Evolutionary conservation across 345 rosid genomes (phyloP).

Genomic region (Gossypium australe): DNA sequence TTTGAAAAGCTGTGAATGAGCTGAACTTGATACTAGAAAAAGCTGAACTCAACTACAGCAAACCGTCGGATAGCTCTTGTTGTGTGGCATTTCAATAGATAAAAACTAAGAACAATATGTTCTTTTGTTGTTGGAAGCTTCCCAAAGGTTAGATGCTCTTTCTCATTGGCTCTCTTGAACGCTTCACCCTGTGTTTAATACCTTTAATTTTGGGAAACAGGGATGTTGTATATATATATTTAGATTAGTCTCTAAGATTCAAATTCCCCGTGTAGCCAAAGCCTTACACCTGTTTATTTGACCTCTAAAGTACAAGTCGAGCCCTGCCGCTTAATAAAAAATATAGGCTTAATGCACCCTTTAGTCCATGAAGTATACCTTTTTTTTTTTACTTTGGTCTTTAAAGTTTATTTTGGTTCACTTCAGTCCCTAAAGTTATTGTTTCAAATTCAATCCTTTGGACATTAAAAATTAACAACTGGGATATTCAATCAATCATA

Average conservation of each 20-base stretch:
- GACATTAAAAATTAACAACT: no score
- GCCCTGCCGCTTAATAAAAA: constrained; percentile 13
- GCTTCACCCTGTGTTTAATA: no score
- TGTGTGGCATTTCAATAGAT: constrained; percentile 17
- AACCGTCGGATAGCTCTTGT: constrained; percentile 40
- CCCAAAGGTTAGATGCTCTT: constrained; percentile 30
- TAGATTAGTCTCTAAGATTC: constrained; percentile 17
- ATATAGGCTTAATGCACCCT: no score
- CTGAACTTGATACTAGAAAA: constrained; percentile 17
- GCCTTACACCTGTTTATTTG: constrained; percentile 20
- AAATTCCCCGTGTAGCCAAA: constrained; percentile 28
- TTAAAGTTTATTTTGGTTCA: no score
- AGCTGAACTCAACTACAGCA: constrained; percentile 31
- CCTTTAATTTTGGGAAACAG: constrained; percentile 11
- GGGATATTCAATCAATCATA: no score
- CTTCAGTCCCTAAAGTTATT: no score
- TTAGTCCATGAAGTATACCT: no score
- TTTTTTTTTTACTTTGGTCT: no score
- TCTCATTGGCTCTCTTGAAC: background rate
- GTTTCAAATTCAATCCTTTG: no score
- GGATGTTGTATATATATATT: background rate
- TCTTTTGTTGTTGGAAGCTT: constrained; percentile 40
- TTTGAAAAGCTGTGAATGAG: constrained; percentile 10
- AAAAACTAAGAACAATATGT: constrained; percentile 14
- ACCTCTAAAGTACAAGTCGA: constrained; percentile 11